These are phyloP conservation scores for Mucor plumbeus DNA, from an alignment of 371 early-diverging fungal species.

Conservation along the genomic window DNA sequence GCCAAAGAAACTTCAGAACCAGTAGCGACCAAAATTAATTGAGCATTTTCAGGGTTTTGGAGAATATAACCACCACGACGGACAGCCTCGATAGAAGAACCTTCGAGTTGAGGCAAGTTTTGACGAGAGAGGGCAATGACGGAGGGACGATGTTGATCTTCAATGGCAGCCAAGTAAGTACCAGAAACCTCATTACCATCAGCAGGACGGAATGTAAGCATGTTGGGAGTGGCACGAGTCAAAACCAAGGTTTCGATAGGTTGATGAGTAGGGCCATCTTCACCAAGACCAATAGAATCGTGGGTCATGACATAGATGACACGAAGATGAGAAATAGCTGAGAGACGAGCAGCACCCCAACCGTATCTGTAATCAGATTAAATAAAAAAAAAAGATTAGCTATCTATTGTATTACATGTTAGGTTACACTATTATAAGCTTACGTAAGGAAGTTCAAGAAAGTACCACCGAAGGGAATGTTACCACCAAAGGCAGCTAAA, in stretches of 20 bases:
- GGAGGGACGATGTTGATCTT: conserved; percentile 75
- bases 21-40: conserved; percentile 85
- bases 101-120: conserved; percentile 90
- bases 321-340: conserved; percentile 88
- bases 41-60: conserved; percentile 60
- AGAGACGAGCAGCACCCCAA: conserved; percentile 90
- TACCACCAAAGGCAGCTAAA: conserved; percentile 86
- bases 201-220: conserved; percentile 90
- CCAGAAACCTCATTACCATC: conserved; percentile 98
- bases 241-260: conserved; percentile 97
- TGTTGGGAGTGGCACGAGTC: conserved; percentile 95
- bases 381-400: conserved; percentile 2
- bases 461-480: conserved; percentile 94
- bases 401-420: not conserved
- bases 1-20: conserved; percentile 96
- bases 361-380: conserved; percentile 54
- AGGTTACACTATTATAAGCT: conserved; percentile 27
- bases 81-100: conserved; percentile 81
- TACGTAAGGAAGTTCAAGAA: conserved; percentile 97
- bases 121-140: conserved; percentile 95
- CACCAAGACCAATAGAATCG: conserved; percentile 98
- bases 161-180: conserved; percentile 84
- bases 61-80: conserved; percentile 84
- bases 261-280: conserved; percentile 99
- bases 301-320: conserved; percentile 98